Conservation (phyloP, 176 grass and related monocot genomes). For the Zea luxurians region DNA sequence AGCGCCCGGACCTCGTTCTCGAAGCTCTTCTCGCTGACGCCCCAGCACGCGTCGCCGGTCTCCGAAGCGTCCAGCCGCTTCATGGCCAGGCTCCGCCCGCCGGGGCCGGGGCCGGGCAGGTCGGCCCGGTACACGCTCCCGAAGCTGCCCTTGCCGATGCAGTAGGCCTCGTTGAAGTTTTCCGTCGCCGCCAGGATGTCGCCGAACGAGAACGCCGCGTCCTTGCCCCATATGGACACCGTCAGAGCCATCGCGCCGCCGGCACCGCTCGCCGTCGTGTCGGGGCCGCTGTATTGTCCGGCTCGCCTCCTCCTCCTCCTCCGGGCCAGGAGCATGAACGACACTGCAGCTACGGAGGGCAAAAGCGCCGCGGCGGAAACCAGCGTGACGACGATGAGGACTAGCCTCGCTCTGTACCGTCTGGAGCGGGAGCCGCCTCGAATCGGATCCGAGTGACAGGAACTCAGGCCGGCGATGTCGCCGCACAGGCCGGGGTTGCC, state of each 20-base stretch:
- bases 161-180: slow-evolving; percentile 71
- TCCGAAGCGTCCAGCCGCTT: slow-evolving; percentile 61
- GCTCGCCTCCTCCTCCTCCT: slow-evolving; percentile 36
- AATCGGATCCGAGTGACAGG: slow-evolving; percentile 32
- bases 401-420: slow-evolving; percentile 36
- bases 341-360: neutral
- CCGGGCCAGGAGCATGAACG: slow-evolving; percentile 22
- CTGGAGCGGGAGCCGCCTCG: neutral
- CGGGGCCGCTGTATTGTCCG: slow-evolving; percentile 9
- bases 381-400: slow-evolving; percentile 35
- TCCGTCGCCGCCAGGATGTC: slow-evolving; percentile 78
- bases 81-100: slow-evolving; percentile 55
- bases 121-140: slow-evolving; percentile 75
- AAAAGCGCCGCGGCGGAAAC: slow-evolving; percentile 30
- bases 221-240: slow-evolving; percentile 67
- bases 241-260: neutral
- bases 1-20: slow-evolving; percentile 73
- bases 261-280: neutral
- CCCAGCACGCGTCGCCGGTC: neutral
- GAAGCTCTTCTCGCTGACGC: slow-evolving; percentile 55
- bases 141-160: slow-evolving; percentile 79
- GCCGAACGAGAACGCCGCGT: slow-evolving; percentile 59
- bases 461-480: slow-evolving; percentile 40
- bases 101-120: slow-evolving; percentile 10
- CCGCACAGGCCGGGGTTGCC: slow-evolving; percentile 71